Evolutionary conservation across 805 yeast species (phyloP), one percentile per base, ranked within the genome.

Genomic region (Hanseniaspora thailandica): DNA sequence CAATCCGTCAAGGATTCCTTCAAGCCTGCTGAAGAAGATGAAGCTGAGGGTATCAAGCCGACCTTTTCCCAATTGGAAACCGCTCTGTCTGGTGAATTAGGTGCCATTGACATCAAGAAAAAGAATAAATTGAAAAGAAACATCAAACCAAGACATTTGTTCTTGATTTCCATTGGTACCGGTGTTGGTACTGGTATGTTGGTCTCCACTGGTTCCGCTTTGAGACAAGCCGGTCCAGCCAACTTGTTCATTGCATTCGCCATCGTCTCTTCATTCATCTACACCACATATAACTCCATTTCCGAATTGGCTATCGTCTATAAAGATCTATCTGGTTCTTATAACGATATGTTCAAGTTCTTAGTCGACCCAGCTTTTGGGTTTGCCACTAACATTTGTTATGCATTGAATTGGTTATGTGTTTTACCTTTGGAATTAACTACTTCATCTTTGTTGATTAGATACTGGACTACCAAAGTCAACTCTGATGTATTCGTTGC

Each of bases 121-220:
- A 49, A 49, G 17, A 47, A 47, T n/a, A 31, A 68, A 52, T 67
- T 74, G 51, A 66, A 65, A 57, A 59, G 60, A 49, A 59, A 61
- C 20, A 63, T 64, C 20, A 63, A 63, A 36, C 57, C 67, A 13
- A 63, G 76, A 39, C 88, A 82, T 58, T 75, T 81, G 56, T 76
- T 78, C 56, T 77, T 84, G 78, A 81, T 86, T 66, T 86, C 93
- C 45, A 71, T 86, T 49, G 93, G 93, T 55, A 88, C 93, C 52
- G 82, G 90, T 49, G 82, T 86, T 56, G 96, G 95, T 62, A 82
- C 93, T 5, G 86, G 86, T 60, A 69, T 81, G 49, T 68, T 76
- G 57, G 79, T 79, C 48, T 83, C 82, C 59, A 69, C 75, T 47
- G 84, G 80, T 58, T 65, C 72, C 57, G 72, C 76, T 4, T 59